Base-by-base conservation (phyloP, 495 filamentous ascomycete species). In the Hypoxylon lienhwacheense region DNA sequence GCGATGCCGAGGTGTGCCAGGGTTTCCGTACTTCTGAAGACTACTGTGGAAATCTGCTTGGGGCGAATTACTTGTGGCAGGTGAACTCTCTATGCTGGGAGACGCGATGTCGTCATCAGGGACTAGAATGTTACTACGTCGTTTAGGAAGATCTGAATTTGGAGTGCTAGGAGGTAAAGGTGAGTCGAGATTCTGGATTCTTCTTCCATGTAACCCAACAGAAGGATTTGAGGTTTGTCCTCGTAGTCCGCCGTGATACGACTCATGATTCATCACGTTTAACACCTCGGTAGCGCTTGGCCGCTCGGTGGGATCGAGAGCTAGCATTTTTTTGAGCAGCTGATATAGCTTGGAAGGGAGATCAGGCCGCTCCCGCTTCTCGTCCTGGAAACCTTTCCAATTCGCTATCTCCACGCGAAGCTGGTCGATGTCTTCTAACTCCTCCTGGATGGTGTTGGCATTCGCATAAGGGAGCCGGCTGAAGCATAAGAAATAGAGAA, bases 401-500 rank as follows among this genome's bases (percentile, higher is more conserved):
- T 81, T 76, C 15, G 82, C 82, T 45, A 98, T 97, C 68, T 98
- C 93, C 5, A 79, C 87, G 34, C 91, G 83, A 14, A 98, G 82
- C 46, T 82, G 75, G 54, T 96, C 91, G n/a, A 97, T 77, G 52
- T 98, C 91, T 64, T 97, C 95, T 36, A 88, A 81, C 60, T 97
- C 95, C 69, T 98, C 93, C 52, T 95, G 80, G 28, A 95, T 76
- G 15, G 84, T 72, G 59, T 97, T 90, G 24, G 91, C 92, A 63
- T 85, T 86, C 17, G 61, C 73, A 64, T 97, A 98, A 1, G 93
- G 93, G 2, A 97, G 80, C 5, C 88, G 79, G 0, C 88, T 89
- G 66, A 97, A 98, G 66, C 95, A 97, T 72, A 97, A 83, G 59
- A 97, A 97, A 69, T 97, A 95, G 3, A 98, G 80, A 34, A 97